Percentiles rank a stretch among this genome's conserved stretches.
phyloP scores from a whole-genome alignment of 306 rosid genomes.

The Begonia peltatifolia region DNA sequence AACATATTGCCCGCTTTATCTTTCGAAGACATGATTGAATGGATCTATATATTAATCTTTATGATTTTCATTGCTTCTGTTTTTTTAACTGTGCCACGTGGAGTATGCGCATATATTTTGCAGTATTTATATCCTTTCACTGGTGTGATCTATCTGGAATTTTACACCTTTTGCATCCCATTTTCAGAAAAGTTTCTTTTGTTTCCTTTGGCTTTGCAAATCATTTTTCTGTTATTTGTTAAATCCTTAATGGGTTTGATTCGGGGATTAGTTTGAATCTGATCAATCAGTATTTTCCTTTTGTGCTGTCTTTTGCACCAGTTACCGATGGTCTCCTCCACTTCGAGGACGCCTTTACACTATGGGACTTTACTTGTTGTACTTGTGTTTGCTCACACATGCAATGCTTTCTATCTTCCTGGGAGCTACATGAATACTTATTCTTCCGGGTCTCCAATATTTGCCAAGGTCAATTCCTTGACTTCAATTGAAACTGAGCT shows the following conservation, averaged over 20 bases:
- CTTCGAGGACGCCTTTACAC: constrained; percentile 12
- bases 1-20: too few species aligned
- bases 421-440: constrained; percentile 91
- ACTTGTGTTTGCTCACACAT: constrained; percentile 18
- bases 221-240: too few species aligned
- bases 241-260: too few species aligned
- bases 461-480: constrained; percentile 81
- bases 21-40: not conserved
- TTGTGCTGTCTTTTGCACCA: not conserved
- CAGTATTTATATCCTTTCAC: too few species aligned
- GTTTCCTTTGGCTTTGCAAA: too few species aligned
- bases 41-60: not conserved
- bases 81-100: too few species aligned
- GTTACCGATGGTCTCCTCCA: constrained; percentile 14
- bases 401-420: constrained; percentile 72
- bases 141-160: too few species aligned
- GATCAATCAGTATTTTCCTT: not conserved
- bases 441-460: constrained; percentile 34
- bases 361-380: constrained; percentile 9
- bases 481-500: constrained; percentile 95
- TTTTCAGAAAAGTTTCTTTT: too few species aligned
- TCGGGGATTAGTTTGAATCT: too few species aligned
- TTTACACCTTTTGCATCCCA: too few species aligned
- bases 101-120: too few species aligned
- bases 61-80: too few species aligned